phyloP scores from a whole-genome alignment of 2,329 filamentous ascomycete genomes.

The Parastagonospora avenae region DNA sequence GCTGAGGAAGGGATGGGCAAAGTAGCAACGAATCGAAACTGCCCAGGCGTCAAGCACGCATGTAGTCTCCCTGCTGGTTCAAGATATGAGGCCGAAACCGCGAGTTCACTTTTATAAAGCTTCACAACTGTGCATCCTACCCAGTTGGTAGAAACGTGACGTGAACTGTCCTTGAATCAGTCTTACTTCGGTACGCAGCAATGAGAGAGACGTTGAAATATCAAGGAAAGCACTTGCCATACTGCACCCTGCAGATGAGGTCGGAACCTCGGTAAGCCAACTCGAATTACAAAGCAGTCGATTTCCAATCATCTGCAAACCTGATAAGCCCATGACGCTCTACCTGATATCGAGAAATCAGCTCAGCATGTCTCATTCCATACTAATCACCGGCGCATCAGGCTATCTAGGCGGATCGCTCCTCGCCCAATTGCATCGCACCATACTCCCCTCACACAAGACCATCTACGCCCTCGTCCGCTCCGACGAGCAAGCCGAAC shows the following conservation, averaged over 20 bases:
- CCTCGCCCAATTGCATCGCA: constrained; percentile 47
- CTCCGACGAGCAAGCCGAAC: constrained; percentile 52
- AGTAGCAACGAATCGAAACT: no score
- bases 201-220: no score
- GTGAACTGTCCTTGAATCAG: no score
- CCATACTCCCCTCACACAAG: constrained; percentile 50
- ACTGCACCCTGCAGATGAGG: no score
- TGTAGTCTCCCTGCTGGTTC: neutral
- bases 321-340: neutral
- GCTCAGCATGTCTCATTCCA: constrained; percentile 40
- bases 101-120: no score
- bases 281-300: neutral
- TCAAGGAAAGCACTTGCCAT: no score
- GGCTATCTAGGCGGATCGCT: constrained; percentile 61
- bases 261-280: no score
- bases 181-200: no score
- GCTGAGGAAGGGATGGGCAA: neutral
- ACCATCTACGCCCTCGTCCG: constrained; percentile 57
- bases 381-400: constrained; percentile 59
- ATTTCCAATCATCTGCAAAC: neutral
- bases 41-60: neutral
- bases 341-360: neutral
- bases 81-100: no score
- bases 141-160: no score
- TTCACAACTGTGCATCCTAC: no score